A percentile compares a stretch with the other conserved stretches of the same genome.
Evolutionary conservation across 2,329 filamentous ascomycete species (phyloP).

Genomic region (Cyphellophora europaea): DNA sequence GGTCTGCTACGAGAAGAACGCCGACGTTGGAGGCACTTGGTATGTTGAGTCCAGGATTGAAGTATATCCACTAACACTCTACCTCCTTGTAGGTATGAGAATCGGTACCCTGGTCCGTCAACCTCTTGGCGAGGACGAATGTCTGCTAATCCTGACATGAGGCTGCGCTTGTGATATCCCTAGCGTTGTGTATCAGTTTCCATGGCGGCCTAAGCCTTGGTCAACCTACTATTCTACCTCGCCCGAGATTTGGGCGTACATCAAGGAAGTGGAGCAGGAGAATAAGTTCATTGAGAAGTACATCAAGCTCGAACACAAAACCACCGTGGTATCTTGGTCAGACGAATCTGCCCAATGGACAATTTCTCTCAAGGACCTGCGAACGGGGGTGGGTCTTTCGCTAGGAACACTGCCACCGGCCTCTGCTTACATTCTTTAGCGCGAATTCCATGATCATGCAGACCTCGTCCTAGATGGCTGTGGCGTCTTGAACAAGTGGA

Average conservation of each 20-base stretch:
- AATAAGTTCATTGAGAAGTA: conserved; percentile 20
- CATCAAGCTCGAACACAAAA: conserved; percentile 20
- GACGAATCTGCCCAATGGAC: conserved; percentile 22
- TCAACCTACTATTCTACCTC: conserved; percentile 15
- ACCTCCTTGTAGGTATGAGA: conserved; percentile 18
- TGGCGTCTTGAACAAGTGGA: conserved; percentile 31
- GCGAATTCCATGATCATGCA: conserved; percentile 16
- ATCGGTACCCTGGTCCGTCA: conserved; percentile 17
- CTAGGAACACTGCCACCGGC: background rate
- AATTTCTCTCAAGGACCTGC: conserved; percentile 7
- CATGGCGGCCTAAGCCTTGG: conserved; percentile 15
- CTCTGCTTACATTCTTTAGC: conserved; percentile 13
- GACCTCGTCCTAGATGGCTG: conserved; percentile 22
- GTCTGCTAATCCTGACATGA: conserved; percentile 23
- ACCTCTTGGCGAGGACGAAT: no score
- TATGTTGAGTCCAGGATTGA: conserved; percentile 2
- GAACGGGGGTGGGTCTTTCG: background rate
- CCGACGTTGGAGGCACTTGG: conserved; percentile 24
- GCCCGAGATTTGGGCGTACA: conserved; percentile 22
- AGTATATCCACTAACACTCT: no score
- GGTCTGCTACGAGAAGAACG: conserved; percentile 21
- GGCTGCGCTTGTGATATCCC: conserved; percentile 39
- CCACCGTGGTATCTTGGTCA: conserved; percentile 22
- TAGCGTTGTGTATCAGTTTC: conserved; percentile 11
- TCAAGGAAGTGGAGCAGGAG: conserved; percentile 17